Base-by-base conservation (phyloP, 2,329 filamentous ascomycete species). In the Dactylella cylindrospora region DNA sequence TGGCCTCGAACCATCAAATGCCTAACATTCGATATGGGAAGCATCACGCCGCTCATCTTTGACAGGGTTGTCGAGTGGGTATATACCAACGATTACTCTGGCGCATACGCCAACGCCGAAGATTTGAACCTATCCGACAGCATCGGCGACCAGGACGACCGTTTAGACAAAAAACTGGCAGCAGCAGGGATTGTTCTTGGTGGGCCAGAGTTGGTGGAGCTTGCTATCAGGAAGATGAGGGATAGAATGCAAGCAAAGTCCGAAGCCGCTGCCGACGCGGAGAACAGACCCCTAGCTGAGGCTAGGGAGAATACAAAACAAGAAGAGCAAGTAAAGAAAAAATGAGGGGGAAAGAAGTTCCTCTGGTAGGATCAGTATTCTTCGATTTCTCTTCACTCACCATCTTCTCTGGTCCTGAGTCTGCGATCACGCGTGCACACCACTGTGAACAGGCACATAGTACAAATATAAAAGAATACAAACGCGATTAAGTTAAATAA, bases 101-200 rank as follows among this genome's bases (percentile, higher is more conserved):
- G 13, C 25, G n/a, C 6, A 10, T n/a, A n/a, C n/a, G 12, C 33
- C 1, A 23, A 15, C 13, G 9, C 17, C 12, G 5, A n/a, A 5
- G 35, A 49, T 25, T 31, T 31, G 5, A 20, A 35, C 8, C n/a
- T n/a, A n/a, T n/a, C n/a, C n/a, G n/a, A n/a, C n/a, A 13, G 3
- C 1, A 5, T 13, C 6, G 38, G 29, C 10, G 9, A 15, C 4
- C 17, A 19, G 10, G 29, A 35, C 15, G 28, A 49, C 6, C 26
- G 4, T n/a, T 15, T 49, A 9, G 52, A 57, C 17, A 57, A 57
- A 20, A 49, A 49, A 13, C 40, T 57, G 8, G 36, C 20, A 5
- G 26, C 39, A 43, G 52, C 38, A 22, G 36, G 35, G 5, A 46
- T 57, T 9, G 5, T 49, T 12, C 38, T 57, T 12, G 44, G 23